phyloP scores from a whole-genome alignment of 2,329 filamentous ascomycete species.

The Tolypocladium tundrense region DNA sequence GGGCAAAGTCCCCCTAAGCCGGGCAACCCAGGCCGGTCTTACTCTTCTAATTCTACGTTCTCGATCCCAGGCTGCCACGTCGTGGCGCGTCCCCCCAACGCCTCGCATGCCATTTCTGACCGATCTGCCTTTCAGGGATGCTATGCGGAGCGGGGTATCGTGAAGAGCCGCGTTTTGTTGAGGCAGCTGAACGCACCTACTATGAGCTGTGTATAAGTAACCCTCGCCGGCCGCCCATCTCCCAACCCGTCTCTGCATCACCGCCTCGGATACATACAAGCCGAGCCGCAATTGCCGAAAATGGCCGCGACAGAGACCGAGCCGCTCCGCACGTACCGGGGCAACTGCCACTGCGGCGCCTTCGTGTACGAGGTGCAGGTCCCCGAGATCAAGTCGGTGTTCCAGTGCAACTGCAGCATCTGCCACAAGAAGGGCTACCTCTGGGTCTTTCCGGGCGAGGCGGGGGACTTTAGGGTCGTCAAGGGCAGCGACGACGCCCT shows the following conservation, averaged over 20 bases:
- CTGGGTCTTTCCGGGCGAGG: slow-evolving; percentile 21
- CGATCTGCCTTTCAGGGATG: neutral
- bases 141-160: neutral
- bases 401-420: slow-evolving; percentile 58
- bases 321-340: slow-evolving; percentile 33
- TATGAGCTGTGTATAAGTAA: neutral
- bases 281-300: neutral
- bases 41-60: too few species aligned
- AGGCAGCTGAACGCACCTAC: neutral
- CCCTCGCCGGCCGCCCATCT: neutral
- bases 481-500: slow-evolving; percentile 32
- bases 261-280: neutral
- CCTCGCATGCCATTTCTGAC: too few species aligned
- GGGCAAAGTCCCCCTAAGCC: too few species aligned
- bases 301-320: slow-evolving; percentile 1
- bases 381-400: slow-evolving; percentile 46
- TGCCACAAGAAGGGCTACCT: slow-evolving; percentile 41
- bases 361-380: slow-evolving; percentile 41
- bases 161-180: neutral
- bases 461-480: slow-evolving; percentile 29
- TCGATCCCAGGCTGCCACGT: too few species aligned
- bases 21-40: too few species aligned
- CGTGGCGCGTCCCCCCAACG: too few species aligned
- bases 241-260: neutral
- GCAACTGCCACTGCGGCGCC: slow-evolving; percentile 47